A percentile compares a stretch with the other conserved stretches of the same genome.
Evolutionary conservation across 352 stramenopile genomes (phyloP).

Genomic region (Phytophthora sp.): DNA sequence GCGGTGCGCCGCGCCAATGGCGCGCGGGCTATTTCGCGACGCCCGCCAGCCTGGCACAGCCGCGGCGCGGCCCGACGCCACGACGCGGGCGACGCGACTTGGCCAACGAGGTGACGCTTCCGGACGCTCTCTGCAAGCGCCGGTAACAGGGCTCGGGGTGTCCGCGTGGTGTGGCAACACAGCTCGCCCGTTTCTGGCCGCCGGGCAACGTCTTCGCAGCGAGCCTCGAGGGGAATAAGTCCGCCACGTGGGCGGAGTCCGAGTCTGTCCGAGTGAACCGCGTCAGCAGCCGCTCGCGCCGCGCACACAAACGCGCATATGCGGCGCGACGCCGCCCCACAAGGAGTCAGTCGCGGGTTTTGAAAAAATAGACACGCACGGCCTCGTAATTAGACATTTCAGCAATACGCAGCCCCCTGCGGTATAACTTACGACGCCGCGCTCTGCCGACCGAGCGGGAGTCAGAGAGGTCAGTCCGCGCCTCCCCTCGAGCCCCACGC

Average conservation of each 20-base stretch:
- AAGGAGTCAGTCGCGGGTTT: slow-evolving; percentile 38
- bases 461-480: slow-evolving; percentile 14
- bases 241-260: background rate
- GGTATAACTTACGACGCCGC: slow-evolving; percentile 37
- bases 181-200: slow-evolving; percentile 15
- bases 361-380: slow-evolving; percentile 3
- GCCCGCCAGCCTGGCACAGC: too few species aligned
- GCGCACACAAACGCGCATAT: slow-evolving; percentile 12
- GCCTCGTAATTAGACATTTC: slow-evolving; percentile 29
- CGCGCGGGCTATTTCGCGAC: too few species aligned
- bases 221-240: slow-evolving; percentile 21
- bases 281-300: background rate
- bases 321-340: background rate
- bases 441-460: slow-evolving; percentile 16
- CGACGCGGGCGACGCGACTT: background rate
- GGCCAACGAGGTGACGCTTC: slow-evolving; percentile 15
- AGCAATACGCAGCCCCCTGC: slow-evolving; percentile 15
- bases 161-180: slow-evolving; percentile 16
- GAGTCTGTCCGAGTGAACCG: background rate
- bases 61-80: too few species aligned
- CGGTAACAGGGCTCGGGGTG: background rate
- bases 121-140: slow-evolving; percentile 13
- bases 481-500: slow-evolving; percentile 1
- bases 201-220: background rate
- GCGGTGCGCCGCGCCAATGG: too few species aligned